These are phyloP conservation scores for Halteria grandinella DNA, from an alignment of 73 alveolate genomes.

Conservation along the genomic window DNA sequence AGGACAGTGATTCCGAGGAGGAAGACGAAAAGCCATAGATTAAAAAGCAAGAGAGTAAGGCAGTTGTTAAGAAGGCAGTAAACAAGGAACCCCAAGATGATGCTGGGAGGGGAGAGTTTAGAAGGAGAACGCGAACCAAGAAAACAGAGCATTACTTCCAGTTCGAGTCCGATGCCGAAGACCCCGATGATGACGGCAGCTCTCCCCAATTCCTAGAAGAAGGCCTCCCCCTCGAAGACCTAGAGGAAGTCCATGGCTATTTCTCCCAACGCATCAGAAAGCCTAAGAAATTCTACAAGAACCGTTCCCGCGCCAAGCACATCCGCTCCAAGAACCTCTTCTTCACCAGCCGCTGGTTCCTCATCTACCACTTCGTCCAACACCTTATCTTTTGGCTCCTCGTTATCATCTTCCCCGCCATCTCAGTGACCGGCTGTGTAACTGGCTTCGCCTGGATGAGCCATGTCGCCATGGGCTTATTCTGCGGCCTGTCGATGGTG, in stretches of 20 bases:
- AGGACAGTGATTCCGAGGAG: not conserved
- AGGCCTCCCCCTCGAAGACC: constrained; percentile 27
- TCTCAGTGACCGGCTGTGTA: constrained; percentile 24
- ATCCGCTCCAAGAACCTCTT: constrained; percentile 23
- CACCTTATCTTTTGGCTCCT: constrained; percentile 28
- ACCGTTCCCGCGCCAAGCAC: constrained; percentile 14
- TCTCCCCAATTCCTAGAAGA: constrained; percentile 11
- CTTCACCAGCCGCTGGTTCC: constrained; percentile 16
- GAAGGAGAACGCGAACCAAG: constrained; percentile 21
- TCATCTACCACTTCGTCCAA: constrained; percentile 20
- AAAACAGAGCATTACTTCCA: constrained; percentile 22
- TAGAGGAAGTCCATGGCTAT: constrained; percentile 15
- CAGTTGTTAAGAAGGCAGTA: not conserved
- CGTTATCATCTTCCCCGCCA: not conserved
- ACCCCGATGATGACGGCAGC: not conserved
- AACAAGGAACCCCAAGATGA: not conserved
- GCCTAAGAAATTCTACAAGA: not conserved
- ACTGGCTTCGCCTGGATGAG: constrained; percentile 40
- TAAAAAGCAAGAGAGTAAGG: not conserved
- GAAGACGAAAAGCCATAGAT: not conserved
- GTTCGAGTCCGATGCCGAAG: constrained; percentile 2
- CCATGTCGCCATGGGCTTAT: constrained; percentile 8
- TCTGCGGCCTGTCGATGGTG: not conserved
- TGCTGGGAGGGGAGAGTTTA: not conserved
- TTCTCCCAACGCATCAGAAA: not conserved